These are phyloP conservation scores for Juncus inflexus DNA, from an alignment of 176 grass and related monocot genomes.

Conservation along the genomic window DNA sequence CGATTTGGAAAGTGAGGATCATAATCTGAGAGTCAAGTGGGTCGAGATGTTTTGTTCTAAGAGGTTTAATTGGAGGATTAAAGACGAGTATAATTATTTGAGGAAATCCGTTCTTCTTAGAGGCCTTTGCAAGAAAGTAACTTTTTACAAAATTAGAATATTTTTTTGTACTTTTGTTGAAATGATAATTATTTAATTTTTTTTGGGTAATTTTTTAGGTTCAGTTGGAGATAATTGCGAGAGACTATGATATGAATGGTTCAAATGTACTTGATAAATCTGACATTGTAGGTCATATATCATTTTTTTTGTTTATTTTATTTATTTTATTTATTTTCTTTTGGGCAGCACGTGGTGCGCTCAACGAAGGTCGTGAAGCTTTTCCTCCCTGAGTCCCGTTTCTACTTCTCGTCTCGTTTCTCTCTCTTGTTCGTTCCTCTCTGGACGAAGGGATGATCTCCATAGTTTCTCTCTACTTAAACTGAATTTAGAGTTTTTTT, in stretches of 20 bases:
- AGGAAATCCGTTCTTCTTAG: slow-evolving; percentile 82
- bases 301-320: slow-evolving; percentile 23
- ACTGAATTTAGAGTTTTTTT: too few species aligned
- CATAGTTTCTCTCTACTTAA: too few species aligned
- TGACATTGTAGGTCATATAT: slow-evolving; percentile 82
- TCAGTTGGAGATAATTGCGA: slow-evolving; percentile 80
- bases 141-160: not conserved
- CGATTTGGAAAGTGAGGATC: slow-evolving; percentile 43
- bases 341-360: too few species aligned
- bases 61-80: slow-evolving; percentile 77
- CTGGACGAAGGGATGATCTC: too few species aligned
- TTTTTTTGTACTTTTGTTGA: too few species aligned
- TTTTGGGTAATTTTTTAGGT: slow-evolving; percentile 40
- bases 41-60: slow-evolving; percentile 75
- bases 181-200: too few species aligned
- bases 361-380: too few species aligned
- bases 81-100: slow-evolving; percentile 76
- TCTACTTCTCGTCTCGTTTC: too few species aligned
- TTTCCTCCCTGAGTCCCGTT: too few species aligned
- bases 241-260: slow-evolving; percentile 93
- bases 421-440: too few species aligned
- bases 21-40: slow-evolving; percentile 65
- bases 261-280: slow-evolving; percentile 84
- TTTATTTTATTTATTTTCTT: too few species aligned
- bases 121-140: slow-evolving; percentile 91